Conservation (phyloP, 208 protist species). For the Naegleria fowleri region DNA sequence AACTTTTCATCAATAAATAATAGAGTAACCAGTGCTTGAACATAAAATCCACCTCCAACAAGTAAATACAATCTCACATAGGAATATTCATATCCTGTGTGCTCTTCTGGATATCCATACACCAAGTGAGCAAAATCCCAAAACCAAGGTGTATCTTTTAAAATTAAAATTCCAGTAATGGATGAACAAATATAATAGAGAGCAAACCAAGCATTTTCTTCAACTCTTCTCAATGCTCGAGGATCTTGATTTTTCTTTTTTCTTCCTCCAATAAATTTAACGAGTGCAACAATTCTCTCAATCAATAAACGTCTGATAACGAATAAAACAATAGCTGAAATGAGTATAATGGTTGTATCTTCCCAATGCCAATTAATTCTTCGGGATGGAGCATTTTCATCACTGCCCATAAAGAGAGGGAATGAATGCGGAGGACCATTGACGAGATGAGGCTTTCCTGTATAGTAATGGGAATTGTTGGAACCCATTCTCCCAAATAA, state of each 20-base stretch:
- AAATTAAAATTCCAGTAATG: neutral
- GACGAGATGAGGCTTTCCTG: neutral
- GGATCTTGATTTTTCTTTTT: neutral
- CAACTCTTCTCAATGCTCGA: neutral
- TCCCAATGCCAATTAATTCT: neutral
- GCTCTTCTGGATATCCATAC: neutral
- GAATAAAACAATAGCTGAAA: neutral
- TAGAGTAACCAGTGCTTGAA: neutral
- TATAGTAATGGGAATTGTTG: neutral
- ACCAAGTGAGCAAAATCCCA: neutral
- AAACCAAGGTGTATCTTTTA: neutral
- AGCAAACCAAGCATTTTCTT: slow-evolving; percentile 11
- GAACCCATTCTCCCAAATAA: neutral
- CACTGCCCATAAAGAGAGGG: neutral
- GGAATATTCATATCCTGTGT: neutral
- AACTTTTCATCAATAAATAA: slow-evolving; percentile 19
- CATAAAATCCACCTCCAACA: neutral
- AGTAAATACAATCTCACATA: neutral
- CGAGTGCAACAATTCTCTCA: neutral
- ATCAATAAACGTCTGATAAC: neutral
- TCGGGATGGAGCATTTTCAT: neutral
- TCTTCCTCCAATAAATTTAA: neutral
- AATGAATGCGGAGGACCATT: neutral
- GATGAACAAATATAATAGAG: neutral
- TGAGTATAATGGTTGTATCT: neutral